Evolutionary conservation across 2,329 filamentous ascomycete genomes (phyloP).

Genomic region (Aspergillus sp.): DNA sequence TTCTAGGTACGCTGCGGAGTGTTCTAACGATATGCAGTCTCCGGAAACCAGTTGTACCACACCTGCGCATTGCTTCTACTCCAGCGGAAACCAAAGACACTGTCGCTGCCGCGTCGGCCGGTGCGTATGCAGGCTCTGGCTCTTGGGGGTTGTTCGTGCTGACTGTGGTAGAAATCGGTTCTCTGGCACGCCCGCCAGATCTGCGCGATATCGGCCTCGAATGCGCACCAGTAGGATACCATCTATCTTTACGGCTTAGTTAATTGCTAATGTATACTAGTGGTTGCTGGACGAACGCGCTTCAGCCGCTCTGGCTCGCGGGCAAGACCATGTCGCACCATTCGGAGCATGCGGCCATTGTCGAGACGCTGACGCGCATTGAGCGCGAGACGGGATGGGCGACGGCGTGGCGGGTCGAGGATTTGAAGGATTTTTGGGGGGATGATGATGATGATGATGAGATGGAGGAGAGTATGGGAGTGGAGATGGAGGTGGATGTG

Average conservation of each 20-base stretch:
- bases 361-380: conserved; percentile 50
- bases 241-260: background rate
- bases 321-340: conserved; percentile 48
- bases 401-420: conserved; percentile 54
- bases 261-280: conserved; percentile 7
- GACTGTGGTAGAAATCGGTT: conserved; percentile 33
- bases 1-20: background rate
- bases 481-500: conserved; percentile 4
- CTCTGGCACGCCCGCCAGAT: conserved; percentile 50
- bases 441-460: conserved; percentile 27
- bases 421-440: conserved; percentile 54
- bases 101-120: conserved; percentile 22
- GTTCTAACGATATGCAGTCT: conserved; percentile 17
- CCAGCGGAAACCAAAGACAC: conserved; percentile 28
- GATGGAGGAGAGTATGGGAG: conserved; percentile 4
- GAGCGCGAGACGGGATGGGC: conserved; percentile 55
- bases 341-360: conserved; percentile 46
- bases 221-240: conserved; percentile 37
- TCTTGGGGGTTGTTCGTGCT: background rate
- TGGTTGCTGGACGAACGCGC: conserved; percentile 46
- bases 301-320: conserved; percentile 50
- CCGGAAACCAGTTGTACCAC: conserved; percentile 37
- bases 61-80: conserved; percentile 29
- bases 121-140: conserved; percentile 15
- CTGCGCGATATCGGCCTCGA: conserved; percentile 47